These are phyloP conservation scores for Tylopilus rubrobrunneus DNA, from an alignment of 768 basidiomycete genomes.

Conservation along the genomic window DNA sequence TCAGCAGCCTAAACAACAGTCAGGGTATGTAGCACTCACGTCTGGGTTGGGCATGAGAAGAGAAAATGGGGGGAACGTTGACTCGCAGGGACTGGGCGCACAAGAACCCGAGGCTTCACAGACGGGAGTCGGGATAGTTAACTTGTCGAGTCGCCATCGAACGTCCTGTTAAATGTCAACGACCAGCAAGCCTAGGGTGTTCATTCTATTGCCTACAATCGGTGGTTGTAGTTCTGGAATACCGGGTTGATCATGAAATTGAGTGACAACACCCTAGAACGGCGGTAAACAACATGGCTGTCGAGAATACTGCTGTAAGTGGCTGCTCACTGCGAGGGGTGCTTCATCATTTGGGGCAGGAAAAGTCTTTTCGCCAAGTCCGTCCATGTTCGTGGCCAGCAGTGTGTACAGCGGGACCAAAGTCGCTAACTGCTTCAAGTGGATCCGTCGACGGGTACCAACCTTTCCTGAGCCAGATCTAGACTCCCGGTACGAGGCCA, in stretches of 20 bases:
- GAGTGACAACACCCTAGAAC: conserved; percentile 6
- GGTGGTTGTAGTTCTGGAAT: background rate
- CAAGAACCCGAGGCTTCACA: conserved; percentile 1
- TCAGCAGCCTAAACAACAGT: background rate
- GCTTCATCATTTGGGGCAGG: background rate
- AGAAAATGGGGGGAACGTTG: conserved; percentile 3
- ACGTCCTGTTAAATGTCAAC: conserved; percentile 10
- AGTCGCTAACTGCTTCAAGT: background rate
- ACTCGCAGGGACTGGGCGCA: conserved; percentile 11
- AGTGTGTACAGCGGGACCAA: background rate
- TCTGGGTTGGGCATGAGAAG: conserved; percentile 5
- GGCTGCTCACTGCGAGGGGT: conserved; percentile 4
- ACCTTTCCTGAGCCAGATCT: background rate
- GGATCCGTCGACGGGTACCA: background rate
- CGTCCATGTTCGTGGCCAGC: background rate
- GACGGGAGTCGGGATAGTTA: conserved; percentile 13
- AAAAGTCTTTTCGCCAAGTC: background rate
- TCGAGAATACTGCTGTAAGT: background rate
- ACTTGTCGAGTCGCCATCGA: conserved; percentile 4
- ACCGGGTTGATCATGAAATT: background rate
- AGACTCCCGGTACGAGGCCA: background rate
- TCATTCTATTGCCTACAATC: background rate
- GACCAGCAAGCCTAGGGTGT: background rate
- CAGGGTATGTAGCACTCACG: conserved; percentile 4
- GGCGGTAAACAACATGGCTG: conserved; percentile 2